Conservation (phyloP, 768 basidiomycete species). For the Astraeus odoratus region DNA sequence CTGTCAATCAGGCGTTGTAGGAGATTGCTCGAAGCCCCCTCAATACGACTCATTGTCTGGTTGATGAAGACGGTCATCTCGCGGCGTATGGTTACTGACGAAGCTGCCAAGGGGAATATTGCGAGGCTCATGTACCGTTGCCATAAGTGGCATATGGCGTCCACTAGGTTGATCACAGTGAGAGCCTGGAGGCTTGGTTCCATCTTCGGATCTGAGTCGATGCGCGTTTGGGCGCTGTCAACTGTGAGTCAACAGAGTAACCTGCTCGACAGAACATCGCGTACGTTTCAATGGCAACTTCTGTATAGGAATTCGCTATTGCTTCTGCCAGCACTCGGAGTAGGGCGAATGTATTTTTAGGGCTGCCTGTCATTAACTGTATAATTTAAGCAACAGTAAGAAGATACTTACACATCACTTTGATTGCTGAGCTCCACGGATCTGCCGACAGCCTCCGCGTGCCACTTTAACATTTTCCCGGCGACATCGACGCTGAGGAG, state of each 20-base stretch:
- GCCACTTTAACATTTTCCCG: constrained; percentile 93
- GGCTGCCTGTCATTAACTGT: constrained; percentile 37
- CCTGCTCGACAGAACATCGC: constrained; percentile 21
- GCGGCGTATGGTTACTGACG: constrained; percentile 78
- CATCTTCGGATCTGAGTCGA: constrained; percentile 69
- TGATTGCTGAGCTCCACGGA: constrained; percentile 82
- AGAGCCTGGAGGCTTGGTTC: constrained; percentile 78
- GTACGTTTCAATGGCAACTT: constrained; percentile 88
- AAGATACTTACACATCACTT: constrained; percentile 70
- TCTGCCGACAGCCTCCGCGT: constrained; percentile 93
- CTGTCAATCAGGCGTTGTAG: constrained; percentile 80
- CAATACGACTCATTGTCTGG: constrained; percentile 77
- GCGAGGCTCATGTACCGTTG: constrained; percentile 93
- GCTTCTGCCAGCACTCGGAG: constrained; percentile 82
- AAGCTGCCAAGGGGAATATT: constrained; percentile 77
- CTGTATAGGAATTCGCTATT: constrained; percentile 77
- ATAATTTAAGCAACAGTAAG: background rate
- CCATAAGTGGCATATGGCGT: constrained; percentile 93
- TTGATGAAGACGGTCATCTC: constrained; percentile 94
- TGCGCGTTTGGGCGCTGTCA: constrained; percentile 56
- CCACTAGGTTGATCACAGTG: constrained; percentile 58
- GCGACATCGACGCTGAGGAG: constrained; percentile 65
- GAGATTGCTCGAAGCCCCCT: constrained; percentile 73
- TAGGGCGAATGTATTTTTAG: constrained; percentile 82
- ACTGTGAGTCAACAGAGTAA: constrained; percentile 2